Base-by-base conservation (phyloP, 352 stramenopile species). In the Globisporangium canariense region DNA sequence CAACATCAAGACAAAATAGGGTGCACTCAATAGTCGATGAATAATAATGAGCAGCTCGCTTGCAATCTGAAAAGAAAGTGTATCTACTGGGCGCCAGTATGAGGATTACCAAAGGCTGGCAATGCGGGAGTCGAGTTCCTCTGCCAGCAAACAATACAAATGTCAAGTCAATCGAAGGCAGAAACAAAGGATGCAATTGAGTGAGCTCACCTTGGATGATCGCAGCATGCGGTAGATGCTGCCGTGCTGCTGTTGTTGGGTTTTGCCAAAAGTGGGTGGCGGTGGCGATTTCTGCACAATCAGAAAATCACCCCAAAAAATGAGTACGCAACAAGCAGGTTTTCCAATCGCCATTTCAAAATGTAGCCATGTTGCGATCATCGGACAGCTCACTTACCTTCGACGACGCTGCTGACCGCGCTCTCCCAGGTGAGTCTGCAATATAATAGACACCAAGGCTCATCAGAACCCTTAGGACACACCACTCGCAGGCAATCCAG, bases 191-290 rank as follows among this genome's bases (percentile, higher is more conserved):
- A 28, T 28, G 40, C 13, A 45, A 45, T n/a, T 14, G 40, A n/a
- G 14, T 6, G 5, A 4, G 7, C 28, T 28, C 54, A 60, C 22
- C 36, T 60, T 50, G 40, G 40, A 60, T 4, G 34, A 38, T 41
- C 81, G 74, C 49, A 93, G 78, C 57, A 89, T 77, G 36, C 74
- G 81, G 58, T 91, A 93, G 60, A 93, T 93, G 22, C 84, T 73
- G 20, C 82, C 84, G 58, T 91, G 84, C 22, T 86, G 81, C 9
- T n/a, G 41, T 16, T 41, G 36, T 22, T 69, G 58, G 43, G 7
- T n/a, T 53, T 87, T 80, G 32, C 64, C 65, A 46, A 73, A 73
- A 25, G 77, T 79, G 41, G 66, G 66, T 41, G 76, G 67, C 9
- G 76, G 67, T 8, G 71, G 79, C 5, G 49, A 50, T 51, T 57